Conservation (phyloP, 306 rosid genomes). For the Cucurbita moschata region DNA sequence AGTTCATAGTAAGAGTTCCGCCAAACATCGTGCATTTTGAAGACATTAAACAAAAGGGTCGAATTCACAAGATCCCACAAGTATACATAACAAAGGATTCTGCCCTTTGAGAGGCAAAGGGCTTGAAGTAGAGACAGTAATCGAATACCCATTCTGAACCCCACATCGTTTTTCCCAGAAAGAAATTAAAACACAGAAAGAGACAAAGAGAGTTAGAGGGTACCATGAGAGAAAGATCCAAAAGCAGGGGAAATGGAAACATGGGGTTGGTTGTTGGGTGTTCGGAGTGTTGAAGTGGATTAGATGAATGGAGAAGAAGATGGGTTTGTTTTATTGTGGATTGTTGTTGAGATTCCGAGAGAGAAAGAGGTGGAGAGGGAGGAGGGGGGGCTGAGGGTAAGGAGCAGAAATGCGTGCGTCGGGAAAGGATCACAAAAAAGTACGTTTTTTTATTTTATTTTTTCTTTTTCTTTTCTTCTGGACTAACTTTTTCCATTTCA, state of each 20-base stretch:
- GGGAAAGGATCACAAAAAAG: slow-evolving; percentile 5
- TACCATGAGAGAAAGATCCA: background rate
- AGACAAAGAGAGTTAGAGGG: background rate
- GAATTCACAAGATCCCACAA: background rate
- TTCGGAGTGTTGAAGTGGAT: background rate
- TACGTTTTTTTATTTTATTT: background rate
- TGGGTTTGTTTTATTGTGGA: background rate
- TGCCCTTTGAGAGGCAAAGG: background rate
- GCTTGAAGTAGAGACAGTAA: background rate
- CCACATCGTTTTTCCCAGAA: background rate
- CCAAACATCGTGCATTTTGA: background rate
- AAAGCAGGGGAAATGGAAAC: background rate
- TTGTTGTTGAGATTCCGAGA: background rate
- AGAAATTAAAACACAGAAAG: background rate
- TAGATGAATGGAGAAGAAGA: background rate
- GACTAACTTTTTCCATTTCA: background rate
- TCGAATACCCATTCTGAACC: background rate
- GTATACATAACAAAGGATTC: background rate
- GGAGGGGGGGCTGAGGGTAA: background rate
- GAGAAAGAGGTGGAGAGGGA: background rate
- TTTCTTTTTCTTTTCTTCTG: background rate
- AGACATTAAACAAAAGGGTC: background rate
- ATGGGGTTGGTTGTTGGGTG: background rate
- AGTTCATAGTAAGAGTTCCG: background rate
- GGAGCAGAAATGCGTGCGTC: slow-evolving; percentile 1